Conservation (phyloP, 2,329 filamentous ascomycete genomes). For the Anisogramma anomala region DNA sequence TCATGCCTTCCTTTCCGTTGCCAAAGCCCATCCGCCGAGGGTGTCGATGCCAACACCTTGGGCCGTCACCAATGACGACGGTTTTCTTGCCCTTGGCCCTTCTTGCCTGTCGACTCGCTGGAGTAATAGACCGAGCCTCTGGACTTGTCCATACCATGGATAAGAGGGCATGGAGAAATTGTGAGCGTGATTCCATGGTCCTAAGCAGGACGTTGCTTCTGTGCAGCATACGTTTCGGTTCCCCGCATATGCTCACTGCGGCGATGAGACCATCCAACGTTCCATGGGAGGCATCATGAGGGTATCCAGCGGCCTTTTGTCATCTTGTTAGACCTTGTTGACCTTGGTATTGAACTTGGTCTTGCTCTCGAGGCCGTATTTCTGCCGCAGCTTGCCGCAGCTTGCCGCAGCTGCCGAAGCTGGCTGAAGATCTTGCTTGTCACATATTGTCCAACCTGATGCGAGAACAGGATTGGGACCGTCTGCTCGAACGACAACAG, state of each 20-base stretch:
- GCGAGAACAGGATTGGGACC: conserved; percentile 50
- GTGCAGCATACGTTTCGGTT: conserved; percentile 37
- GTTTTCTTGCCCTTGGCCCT: conserved; percentile 65
- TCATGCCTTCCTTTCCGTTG: too few relatives aligned
- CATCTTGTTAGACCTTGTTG: conserved; percentile 56
- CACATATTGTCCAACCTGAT: conserved; percentile 53
- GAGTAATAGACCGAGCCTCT: conserved; percentile 65
- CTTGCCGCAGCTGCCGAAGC: conserved; percentile 53
- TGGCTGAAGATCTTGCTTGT: conserved; percentile 54
- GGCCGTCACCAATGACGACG: conserved; percentile 65
- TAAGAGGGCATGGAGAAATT: conserved; percentile 48
- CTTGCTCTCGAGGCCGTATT: conserved; percentile 57
- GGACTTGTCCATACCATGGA: conserved; percentile 62
- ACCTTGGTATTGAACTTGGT: conserved; percentile 64
- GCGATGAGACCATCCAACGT: conserved; percentile 69
- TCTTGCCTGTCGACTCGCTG: conserved; percentile 57
- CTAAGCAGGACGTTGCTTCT: not conserved
- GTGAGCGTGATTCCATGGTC: not conserved
- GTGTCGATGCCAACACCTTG: conserved; percentile 74
- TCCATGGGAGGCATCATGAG: conserved; percentile 58
- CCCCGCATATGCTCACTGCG: conserved; percentile 70
- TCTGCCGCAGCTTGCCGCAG: too few relatives aligned
- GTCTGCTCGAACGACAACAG: too few relatives aligned
- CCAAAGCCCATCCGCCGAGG: too few relatives aligned
- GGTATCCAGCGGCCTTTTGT: conserved; percentile 63